Evolutionary conservation across 1,284 basidiomycete species (phyloP).

Genomic region (Hymenochaete sp.): DNA sequence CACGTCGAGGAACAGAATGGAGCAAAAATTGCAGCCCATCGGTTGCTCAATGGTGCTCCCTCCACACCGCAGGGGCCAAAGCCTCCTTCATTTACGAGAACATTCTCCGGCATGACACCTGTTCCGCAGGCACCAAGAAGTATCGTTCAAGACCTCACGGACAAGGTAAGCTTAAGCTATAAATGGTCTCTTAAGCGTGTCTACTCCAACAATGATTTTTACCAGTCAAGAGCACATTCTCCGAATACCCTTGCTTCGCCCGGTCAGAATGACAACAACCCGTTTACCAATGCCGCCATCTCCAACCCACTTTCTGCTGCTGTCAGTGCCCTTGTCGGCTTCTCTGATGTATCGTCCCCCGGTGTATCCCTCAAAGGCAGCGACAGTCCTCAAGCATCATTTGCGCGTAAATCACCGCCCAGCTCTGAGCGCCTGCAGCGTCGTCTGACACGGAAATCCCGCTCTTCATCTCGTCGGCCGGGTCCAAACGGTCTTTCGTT

Average conservation of each 20-base stretch:
- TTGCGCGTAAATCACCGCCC: background rate
- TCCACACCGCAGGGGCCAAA: slow-evolving; percentile 12
- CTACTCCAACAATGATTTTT: background rate
- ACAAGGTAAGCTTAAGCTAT: slow-evolving; percentile 38
- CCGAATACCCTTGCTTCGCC: slow-evolving; percentile 4
- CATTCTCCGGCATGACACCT: slow-evolving; percentile 11
- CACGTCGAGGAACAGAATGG: slow-evolving; percentile 2
- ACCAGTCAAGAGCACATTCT: slow-evolving; percentile 9
- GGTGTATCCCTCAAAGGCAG: background rate
- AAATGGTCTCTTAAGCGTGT: background rate
- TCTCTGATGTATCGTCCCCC: background rate
- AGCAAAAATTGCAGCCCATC: slow-evolving; percentile 1
- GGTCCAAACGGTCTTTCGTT: slow-evolving; percentile 19
- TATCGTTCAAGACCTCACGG: slow-evolving; percentile 68
- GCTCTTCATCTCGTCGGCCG: slow-evolving; percentile 42
- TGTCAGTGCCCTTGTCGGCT: slow-evolving; percentile 12
- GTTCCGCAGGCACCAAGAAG: slow-evolving; percentile 40
- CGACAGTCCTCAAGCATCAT: background rate
- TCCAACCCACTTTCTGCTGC: slow-evolving; percentile 11
- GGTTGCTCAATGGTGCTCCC: slow-evolving; percentile 14
- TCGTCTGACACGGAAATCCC: slow-evolving; percentile 32
- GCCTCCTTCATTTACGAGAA: slow-evolving; percentile 22
- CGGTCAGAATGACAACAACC: slow-evolving; percentile 12
- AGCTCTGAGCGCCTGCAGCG: slow-evolving; percentile 14
- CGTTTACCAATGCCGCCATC: slow-evolving; percentile 1